phyloP scores from a whole-genome alignment of 2,329 filamentous ascomycete genomes.

The Diaporthe caulivora region DNA sequence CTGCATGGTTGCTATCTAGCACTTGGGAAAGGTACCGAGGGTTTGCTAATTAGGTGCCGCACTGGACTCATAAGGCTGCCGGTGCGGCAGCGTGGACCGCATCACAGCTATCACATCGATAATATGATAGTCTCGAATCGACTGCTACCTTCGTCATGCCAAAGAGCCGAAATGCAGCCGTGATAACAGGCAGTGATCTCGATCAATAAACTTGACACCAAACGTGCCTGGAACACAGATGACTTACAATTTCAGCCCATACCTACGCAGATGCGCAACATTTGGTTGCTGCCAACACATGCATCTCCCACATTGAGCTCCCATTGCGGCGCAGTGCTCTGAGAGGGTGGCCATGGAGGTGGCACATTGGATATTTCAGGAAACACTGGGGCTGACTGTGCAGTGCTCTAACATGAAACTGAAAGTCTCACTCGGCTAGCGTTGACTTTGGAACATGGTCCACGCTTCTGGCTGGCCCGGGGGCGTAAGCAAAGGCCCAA shows the following conservation, averaged over 20 bases:
- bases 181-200: neutral
- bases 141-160: neutral
- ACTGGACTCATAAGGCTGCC: too few relatives aligned
- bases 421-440: neutral
- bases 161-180: neutral
- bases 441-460: neutral
- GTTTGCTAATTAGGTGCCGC: too few relatives aligned
- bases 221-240: too few relatives aligned
- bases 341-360: neutral
- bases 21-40: too few relatives aligned
- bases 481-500: neutral
- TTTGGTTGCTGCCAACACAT: too few relatives aligned
- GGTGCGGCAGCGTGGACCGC: too few relatives aligned
- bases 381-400: conserved; percentile 12
- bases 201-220: too few relatives aligned
- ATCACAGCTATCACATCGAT: neutral
- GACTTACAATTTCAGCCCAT: too few relatives aligned
- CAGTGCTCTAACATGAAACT: neutral
- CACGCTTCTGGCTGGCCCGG: neutral
- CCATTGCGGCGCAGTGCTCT: neutral
- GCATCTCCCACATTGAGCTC: neutral
- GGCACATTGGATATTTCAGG: conserved; percentile 2
- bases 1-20: too few relatives aligned
- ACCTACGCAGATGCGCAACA: neutral
- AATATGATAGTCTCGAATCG: neutral